Evolutionary conservation across 148 eudicot genomes (phyloP).

Genomic region (Rhododendron griersonianum): DNA sequence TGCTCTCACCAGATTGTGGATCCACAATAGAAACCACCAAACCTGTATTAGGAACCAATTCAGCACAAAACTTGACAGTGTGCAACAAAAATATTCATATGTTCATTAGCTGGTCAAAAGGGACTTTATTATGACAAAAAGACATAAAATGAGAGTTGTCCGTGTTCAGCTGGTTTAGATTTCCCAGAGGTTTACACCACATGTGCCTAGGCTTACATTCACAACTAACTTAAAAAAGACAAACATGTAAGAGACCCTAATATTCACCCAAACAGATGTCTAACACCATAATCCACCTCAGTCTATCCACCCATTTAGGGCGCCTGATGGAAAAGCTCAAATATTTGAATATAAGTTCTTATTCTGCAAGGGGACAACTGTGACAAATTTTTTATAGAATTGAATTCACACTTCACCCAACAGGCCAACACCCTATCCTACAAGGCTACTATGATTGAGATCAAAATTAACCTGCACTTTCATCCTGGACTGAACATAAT

Average conservation of each 20-base stretch:
- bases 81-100: not conserved
- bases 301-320: not conserved
- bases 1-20: slow-evolving; percentile 78
- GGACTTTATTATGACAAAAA: not conserved
- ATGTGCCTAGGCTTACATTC: not conserved
- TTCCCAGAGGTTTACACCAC: not conserved
- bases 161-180: not conserved
- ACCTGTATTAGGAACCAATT: slow-evolving; percentile 35
- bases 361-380: too few species aligned
- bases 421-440: too few species aligned
- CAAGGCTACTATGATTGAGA: too few species aligned
- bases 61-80: not conserved
- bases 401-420: too few species aligned
- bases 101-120: not conserved
- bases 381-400: too few species aligned
- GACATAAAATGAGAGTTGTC: not conserved
- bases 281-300: not conserved
- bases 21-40: slow-evolving; percentile 82
- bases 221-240: not conserved
- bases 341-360: too few species aligned
- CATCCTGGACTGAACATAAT: too few species aligned
- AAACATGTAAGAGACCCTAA: not conserved
- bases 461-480: too few species aligned
- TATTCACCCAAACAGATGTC: not conserved
- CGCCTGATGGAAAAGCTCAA: too few species aligned